Evolutionary conservation across 2,329 filamentous ascomycete species (phyloP), one percentile per base, ranked within the genome.

Genomic region (Ampelomyces quisqualis): DNA sequence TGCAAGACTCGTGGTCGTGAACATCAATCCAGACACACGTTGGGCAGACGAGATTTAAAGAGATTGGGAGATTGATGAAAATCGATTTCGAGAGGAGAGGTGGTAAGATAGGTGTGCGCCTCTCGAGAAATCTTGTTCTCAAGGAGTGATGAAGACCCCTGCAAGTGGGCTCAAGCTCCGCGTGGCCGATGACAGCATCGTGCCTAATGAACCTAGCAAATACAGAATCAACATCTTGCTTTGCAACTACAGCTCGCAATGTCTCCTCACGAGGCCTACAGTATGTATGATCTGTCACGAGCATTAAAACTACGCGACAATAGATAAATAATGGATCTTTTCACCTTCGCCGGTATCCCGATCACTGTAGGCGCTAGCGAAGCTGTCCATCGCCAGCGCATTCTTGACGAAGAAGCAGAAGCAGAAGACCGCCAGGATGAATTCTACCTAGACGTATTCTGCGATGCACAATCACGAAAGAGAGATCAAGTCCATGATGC

Each of bases 331-430:
- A 62, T 68, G 51, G 64, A 65, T 29, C 41, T 65, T 8, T 47
- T 68, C 3, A 57, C 60, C 9, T 46, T 74, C 37, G 67, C 68
- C 24, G 73, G 66, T 14, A 70, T 77, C 27, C 72, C 73, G 14
- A 71, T 72, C 28, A 67, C 70, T 7, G 71, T 75, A 8, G 75
- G 74, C 53, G 71, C 76, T 18, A 71, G 71, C 26, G 72, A 77
- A 67, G 75, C 73, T 34, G 72, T 77, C 11, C 67, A 69, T 18
- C 69, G 76, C 45, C 73, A 76, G 42, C 65, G 70, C 40, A 65
- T 74, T 22, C 64, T 72, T 22, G 73, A 76, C 45, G 70, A 71
- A 45, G 73, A 76, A 57, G 70, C 71, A 19, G 68, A 71, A 29
- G 70, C 72, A 20, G 68, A 73, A 37, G 68, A 70, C 15, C 74